These are phyloP conservation scores for Kuraishia piskuri DNA, from an alignment of 805 yeast genomes.

Conservation along the genomic window DNA sequence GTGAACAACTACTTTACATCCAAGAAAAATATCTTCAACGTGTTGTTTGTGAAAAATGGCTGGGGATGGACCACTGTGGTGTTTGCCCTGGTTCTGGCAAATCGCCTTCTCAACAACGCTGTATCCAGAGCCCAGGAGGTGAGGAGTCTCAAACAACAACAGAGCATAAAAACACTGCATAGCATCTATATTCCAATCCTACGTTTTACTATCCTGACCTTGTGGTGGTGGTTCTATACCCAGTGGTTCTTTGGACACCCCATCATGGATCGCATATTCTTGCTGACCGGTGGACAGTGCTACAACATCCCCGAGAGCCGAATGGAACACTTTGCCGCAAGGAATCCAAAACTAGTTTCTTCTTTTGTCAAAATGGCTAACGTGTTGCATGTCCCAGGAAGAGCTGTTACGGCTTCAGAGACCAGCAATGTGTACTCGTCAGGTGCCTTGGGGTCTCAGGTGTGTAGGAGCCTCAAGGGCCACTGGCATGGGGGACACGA, in stretches of 20 bases:
- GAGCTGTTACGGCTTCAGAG: background rate
- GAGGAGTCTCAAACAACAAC: background rate
- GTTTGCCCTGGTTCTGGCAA: conserved; percentile 14
- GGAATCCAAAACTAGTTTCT: background rate
- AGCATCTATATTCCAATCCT: conserved; percentile 13
- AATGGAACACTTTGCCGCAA: background rate
- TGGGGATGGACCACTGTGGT: conserved; percentile 82
- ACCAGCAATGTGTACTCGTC: background rate
- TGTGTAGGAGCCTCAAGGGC: conserved; percentile 55
- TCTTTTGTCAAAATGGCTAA: background rate
- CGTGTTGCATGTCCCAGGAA: background rate
- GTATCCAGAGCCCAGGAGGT: conserved; percentile 1
- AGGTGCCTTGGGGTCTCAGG: conserved; percentile 22
- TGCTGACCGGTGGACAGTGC: conserved; percentile 65
- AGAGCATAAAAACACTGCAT: background rate
- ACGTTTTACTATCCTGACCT: conserved; percentile 47
- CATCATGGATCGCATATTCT: conserved; percentile 78
- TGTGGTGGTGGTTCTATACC: conserved; percentile 81
- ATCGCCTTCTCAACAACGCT: conserved; percentile 2
- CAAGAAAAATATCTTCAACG: conserved; percentile 66
- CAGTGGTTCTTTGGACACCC: conserved; percentile 86
- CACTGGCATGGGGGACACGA: conserved; percentile 85
- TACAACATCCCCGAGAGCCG: conserved; percentile 17
- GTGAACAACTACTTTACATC: conserved; percentile 43
- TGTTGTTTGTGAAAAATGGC: conserved; percentile 74